Evolutionary conservation across 305 asterid genomes (phyloP).

Genomic region (Fraxinus xanthoxyloides): DNA sequence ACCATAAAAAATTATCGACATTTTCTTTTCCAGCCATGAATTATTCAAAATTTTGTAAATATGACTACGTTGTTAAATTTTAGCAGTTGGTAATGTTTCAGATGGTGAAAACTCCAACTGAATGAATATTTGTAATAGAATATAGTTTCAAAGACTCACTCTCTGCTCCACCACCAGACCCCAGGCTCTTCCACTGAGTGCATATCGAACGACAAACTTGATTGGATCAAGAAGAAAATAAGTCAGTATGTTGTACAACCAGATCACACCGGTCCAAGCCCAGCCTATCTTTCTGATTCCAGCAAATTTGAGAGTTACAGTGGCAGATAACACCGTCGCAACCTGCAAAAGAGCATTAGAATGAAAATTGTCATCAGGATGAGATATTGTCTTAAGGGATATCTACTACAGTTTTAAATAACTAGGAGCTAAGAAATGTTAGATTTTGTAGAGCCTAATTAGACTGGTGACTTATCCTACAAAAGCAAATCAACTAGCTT

Average conservation of each 20-base stretch:
- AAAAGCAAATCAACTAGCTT: not conserved
- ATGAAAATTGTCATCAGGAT: not conserved
- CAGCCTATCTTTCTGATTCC: slow-evolving; percentile 46
- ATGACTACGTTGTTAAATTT: not conserved
- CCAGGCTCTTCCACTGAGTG: slow-evolving; percentile 59
- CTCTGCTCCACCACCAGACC: slow-evolving; percentile 37
- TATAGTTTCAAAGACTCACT: slow-evolving; percentile 28
- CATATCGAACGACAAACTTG: slow-evolving; percentile 44
- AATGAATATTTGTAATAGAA: not conserved
- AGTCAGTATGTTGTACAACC: slow-evolving; percentile 41
- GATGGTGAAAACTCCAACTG: not conserved
- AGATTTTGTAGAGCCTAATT: not conserved
- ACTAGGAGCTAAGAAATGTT: not conserved
- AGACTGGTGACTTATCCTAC: not conserved
- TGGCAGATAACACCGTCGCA: slow-evolving; percentile 50
- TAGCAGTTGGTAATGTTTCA: not conserved
- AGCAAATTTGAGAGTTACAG: slow-evolving; percentile 30
- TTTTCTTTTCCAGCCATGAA: not conserved
- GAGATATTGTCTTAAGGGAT: not conserved
- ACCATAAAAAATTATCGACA: not conserved
- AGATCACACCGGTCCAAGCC: slow-evolving; percentile 56
- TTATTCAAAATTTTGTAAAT: not conserved
- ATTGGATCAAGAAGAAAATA: slow-evolving; percentile 52
- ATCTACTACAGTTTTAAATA: not conserved
- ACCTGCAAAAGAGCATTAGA: slow-evolving; percentile 26